Base-by-base conservation (phyloP, 2,329 filamentous ascomycete species). In the Penicillium sp. region DNA sequence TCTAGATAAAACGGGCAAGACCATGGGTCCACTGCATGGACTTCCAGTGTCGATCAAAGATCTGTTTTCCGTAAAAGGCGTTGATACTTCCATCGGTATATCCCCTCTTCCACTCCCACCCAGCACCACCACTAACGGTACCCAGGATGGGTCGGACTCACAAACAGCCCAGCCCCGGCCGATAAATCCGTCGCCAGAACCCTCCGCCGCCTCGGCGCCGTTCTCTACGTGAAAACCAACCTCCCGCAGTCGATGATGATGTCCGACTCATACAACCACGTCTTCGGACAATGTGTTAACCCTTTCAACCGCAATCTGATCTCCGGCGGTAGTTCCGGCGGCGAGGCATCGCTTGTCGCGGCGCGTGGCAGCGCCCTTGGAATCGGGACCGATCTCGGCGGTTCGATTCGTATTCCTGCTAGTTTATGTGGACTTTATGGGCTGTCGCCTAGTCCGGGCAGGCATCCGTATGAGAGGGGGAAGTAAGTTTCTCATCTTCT, bases 1-100 rank as follows among this genome's bases (percentile, higher is more conserved):
- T 49, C 69, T 71, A 16, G 60, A 62, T 1, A 57, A 68, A 16
- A 65, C 74, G 40, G 71, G 71, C 0, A 67, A 63, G 49, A 69
- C 78, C 0, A 59, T 79, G 2, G 83, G 83, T 0, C 81, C 83
- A 5, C 71, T 86, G 0, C 83, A 86, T 57, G 83, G 83, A 7
- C 69, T 85, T 1, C 82, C 82, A 2, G 70, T 85, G 22, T 82
- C 70, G 2, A 57, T 76, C 42, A 76, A 76, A 54, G 74, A 74
- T 46, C 22, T 62, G 20, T 63, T 63, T 35, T 61, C 59, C 2
- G 55, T 63, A 1, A 53, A 61, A 25, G 61, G 61, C 10, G 49
- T 62, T 4, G 61, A 63, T 42, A 63, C 59, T n/a, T 62, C 61
- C 2, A 59, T 62, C 27, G 61, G 61, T 63, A 57, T 7, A 14